These are phyloP conservation scores for Hericium coralloides DNA, from an alignment of 768 basidiomycete genomes.

Conservation along the genomic window DNA sequence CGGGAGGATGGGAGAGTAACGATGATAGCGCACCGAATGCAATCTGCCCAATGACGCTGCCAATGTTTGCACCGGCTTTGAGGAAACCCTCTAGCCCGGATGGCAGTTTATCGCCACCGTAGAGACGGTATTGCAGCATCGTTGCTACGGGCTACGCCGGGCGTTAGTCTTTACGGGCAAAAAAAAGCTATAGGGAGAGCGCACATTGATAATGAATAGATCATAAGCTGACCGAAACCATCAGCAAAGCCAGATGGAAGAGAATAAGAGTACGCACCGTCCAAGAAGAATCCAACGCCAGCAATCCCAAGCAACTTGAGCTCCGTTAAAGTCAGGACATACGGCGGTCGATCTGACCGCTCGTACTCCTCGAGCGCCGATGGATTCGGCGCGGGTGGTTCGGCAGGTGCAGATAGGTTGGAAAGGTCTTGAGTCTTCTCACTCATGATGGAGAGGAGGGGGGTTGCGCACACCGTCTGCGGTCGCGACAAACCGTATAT, in stretches of 20 bases:
- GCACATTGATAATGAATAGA: conserved; percentile 60
- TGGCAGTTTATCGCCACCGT: conserved; percentile 42
- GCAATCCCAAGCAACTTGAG: conserved; percentile 54
- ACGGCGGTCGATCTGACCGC: conserved; percentile 28
- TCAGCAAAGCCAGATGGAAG: not conserved
- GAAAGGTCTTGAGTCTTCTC: too few species aligned
- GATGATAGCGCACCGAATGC: conserved; percentile 35
- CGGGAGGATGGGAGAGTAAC: not conserved
- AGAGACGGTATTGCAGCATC: conserved; percentile 59
- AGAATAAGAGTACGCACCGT: conserved; percentile 33
- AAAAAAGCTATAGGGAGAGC: not conserved
- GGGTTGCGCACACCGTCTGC: too few species aligned
- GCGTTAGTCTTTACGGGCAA: not conserved
- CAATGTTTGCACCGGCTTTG: conserved; percentile 65
- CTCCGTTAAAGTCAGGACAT: conserved; percentile 34
- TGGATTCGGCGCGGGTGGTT: not conserved
- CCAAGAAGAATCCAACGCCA: conserved; percentile 61
- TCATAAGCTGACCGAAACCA: conserved; percentile 44
- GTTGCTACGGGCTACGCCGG: conserved; percentile 47
- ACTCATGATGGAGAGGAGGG: too few species aligned
- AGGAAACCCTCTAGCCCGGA: conserved; percentile 49
- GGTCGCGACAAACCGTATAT: too few species aligned
- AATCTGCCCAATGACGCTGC: conserved; percentile 64
- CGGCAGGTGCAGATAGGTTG: too few species aligned
- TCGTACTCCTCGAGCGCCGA: conserved; percentile 23